Conservation (phyloP, 148 eudicot genomes). For the Nyssa sinensis region DNA sequence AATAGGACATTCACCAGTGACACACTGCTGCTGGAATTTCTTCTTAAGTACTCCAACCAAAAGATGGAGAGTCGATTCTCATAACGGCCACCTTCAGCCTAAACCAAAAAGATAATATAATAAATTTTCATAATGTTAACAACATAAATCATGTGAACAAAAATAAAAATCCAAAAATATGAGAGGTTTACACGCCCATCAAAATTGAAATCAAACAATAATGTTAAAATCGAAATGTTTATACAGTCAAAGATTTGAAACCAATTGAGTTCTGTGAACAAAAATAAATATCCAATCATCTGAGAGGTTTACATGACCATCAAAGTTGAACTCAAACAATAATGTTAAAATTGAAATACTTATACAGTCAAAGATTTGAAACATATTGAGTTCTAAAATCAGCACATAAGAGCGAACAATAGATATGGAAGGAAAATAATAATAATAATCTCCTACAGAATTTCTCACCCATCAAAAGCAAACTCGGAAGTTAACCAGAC, state of each 20-base stretch:
- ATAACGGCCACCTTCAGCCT: too few species aligned
- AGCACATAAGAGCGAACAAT: not conserved
- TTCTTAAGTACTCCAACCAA: not conserved
- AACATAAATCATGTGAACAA: not conserved
- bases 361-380: too few species aligned
- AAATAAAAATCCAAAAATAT: too few species aligned
- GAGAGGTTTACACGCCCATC: not conserved
- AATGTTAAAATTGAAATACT: too few species aligned
- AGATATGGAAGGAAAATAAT: not conserved
- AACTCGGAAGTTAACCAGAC: too few species aligned
- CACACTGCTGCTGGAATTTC: too few species aligned
- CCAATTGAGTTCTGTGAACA: too few species aligned
- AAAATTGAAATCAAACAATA: not conserved
- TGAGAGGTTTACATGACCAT: not conserved
- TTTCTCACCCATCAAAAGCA: not conserved
- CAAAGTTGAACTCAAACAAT: not conserved
- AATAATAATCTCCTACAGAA: not conserved
- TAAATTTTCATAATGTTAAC: not conserved
- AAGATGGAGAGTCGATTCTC: not conserved
- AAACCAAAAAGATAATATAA: not conserved
- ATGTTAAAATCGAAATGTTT: too few species aligned
- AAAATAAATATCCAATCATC: too few species aligned
- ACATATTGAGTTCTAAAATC: too few species aligned
- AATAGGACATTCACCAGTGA: not conserved
- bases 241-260: too few species aligned